Base-by-base conservation (phyloP, 495 filamentous ascomycete genomes). In the Penicillium egyptiacum region DNA sequence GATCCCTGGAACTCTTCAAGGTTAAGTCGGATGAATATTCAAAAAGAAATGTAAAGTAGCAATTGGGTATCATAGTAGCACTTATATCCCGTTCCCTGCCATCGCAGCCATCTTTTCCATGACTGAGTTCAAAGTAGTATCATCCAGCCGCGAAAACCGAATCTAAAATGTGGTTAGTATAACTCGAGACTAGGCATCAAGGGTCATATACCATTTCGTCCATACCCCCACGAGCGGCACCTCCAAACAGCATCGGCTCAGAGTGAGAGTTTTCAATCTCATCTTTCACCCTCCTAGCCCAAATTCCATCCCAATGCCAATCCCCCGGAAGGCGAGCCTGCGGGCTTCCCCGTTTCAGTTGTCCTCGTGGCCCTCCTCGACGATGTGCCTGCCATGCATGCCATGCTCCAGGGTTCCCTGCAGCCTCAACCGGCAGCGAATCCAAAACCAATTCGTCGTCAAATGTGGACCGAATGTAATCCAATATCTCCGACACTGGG, bases 221-320 rank as follows among this genome's bases (percentile, higher is more conserved):
- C 1, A 79, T 71, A 4, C 80, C 73, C n/a, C 78, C 79, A 40
- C 77, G 70, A 53, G 73, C 72, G 35, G 77, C 71, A 56, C 76
- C 78, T 23, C 89, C 90, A 75, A 83, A 96, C 46, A 96, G 68
- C 16, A 87, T 87, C 5, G 83, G 73, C 58, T 96, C 91, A 3
- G 89, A 87, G 51, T 87, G 72, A 66, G 89, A 92, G n/a, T 78
- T 80, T 46, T 87, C 80, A 23, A 96, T 81, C 28, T 88, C 88
- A 68, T 83, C 85, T 67, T 83, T 86, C 2, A 92, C 91, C 35
- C 92, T 80, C 53, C 89, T 83, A 59, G 90, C 88, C 92, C 92
- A 96, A 8, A 96, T 92, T 1, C 91, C 92, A 70, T 96, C 91
- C 92, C 92, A 96, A 68, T 92, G 93, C 92, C 92, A 96, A 56